Evolutionary conservation across 441 rosid species (phyloP), one percentile per base, ranked within the genome.

Genomic region (Rhodomyrtus psidioides): DNA sequence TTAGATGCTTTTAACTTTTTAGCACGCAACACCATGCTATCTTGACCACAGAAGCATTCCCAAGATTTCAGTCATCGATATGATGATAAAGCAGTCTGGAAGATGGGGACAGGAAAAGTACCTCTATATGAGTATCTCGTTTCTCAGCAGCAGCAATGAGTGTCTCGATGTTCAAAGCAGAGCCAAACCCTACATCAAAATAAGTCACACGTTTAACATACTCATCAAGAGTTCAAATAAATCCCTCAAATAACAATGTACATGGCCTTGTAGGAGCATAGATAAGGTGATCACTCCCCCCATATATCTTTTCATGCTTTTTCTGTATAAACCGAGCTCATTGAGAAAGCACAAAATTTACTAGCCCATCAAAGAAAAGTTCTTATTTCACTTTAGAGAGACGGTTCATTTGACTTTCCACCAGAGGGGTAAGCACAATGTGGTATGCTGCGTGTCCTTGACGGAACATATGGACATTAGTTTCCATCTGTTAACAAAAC

Each of bases 121-220:
- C 99, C 98, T 98, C 98, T 82, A 98, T 92, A 81, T 94, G 97
- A 54, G 94, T 94, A 83, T 95, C 98, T 84, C 99, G 95, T 91
- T 99, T 94, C 93, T 95, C 99, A 54, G 99, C 99, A 86, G 99
- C 99, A 90, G 99, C 98, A 88, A 95, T 98, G 82, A 98, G 94
- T 83, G 99, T 98, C 91, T 95, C 99, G 89, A 98, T 95, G 92
- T 95, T 98, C 94, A 98, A 89, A 81, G 99, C 98, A 87, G 99
- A 96, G 88, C 99, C 99, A 92, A 98, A 98, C 89, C 96, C 99
- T 96, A 91, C 84, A 90, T 59, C 44, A 86, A 82, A 82, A 59
- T 44, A 51, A 58, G 53, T 34, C 16, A 59, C 5, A 8, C 9
- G 4, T 60, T 59, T 26, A 21, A 59, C 79, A 86, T 34, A 62